These are phyloP conservation scores for Dovyalis caffra DNA, from an alignment of 345 rosid genomes.

Conservation along the genomic window DNA sequence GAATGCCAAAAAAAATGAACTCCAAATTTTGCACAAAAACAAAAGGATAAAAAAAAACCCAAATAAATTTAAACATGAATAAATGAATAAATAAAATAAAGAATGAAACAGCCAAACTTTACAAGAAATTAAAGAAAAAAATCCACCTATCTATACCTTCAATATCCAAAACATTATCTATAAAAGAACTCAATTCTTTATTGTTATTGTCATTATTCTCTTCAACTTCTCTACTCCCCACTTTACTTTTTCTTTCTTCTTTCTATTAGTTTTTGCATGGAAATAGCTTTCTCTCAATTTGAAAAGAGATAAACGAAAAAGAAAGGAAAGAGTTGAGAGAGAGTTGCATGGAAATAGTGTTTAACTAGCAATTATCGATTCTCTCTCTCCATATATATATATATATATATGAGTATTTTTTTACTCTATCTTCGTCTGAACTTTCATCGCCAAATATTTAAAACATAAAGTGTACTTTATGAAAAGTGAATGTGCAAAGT, in stretches of 20 bases:
- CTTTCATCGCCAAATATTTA: no score
- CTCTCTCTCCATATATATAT: no score
- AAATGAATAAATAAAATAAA: background rate
- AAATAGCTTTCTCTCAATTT: no score
- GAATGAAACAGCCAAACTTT: background rate
- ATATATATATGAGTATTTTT: no score
- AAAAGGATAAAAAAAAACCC: background rate
- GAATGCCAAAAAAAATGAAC: background rate
- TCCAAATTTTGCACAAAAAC: background rate
- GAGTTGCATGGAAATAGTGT: no score
- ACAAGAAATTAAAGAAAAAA: background rate
- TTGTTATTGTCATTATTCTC: constrained; percentile 17
- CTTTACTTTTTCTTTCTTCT: constrained; percentile 11
- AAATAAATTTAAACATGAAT: background rate
- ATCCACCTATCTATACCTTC: constrained; percentile 68
- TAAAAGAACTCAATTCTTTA: constrained; percentile 54
- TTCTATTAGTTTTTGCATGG: no score
- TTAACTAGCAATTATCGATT: no score
- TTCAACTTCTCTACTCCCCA: constrained; percentile 18
- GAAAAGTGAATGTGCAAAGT: no score
- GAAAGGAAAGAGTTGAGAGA: no score
- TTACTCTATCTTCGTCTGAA: no score
- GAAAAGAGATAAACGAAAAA: no score
- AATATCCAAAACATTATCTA: constrained; percentile 62
- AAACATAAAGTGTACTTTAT: no score